Conservation (phyloP, 495 filamentous ascomycete species). For the Aspergillus olivimuriae region DNA sequence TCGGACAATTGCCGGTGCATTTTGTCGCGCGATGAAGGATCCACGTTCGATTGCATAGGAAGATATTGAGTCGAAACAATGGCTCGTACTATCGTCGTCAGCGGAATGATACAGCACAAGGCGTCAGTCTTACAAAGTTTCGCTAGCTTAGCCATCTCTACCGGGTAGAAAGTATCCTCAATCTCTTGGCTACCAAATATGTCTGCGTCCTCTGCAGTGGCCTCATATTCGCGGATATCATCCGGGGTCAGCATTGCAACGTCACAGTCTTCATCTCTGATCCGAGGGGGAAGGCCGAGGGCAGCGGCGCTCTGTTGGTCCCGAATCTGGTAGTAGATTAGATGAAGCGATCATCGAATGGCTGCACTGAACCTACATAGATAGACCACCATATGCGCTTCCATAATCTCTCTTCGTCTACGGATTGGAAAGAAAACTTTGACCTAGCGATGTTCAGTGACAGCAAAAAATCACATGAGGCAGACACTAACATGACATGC, state of each 20-base stretch:
- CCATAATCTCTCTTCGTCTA: constrained; percentile 29
- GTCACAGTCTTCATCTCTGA: constrained; percentile 44
- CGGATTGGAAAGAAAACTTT: constrained; percentile 27
- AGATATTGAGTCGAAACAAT: constrained; percentile 37
- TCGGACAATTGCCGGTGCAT: constrained; percentile 26
- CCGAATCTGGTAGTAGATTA: constrained; percentile 27
- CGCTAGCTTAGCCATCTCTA: constrained; percentile 37
- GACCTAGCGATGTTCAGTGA: too few species aligned
- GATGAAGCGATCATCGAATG: too few species aligned
- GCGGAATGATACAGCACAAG: not conserved
- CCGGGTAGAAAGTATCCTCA: constrained; percentile 32
- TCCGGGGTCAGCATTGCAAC: constrained; percentile 29
- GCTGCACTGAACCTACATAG: constrained; percentile 39
- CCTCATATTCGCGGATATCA: constrained; percentile 30
- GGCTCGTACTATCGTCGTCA: constrained; percentile 26
- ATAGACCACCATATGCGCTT: constrained; percentile 46
- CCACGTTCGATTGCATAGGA: constrained; percentile 24
- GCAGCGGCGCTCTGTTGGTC: constrained; percentile 38
- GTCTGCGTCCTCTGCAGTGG: constrained; percentile 13
- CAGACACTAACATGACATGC: constrained; percentile 36
- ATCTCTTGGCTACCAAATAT: constrained; percentile 24
- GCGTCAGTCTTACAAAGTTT: constrained; percentile 24
- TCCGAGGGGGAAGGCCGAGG: constrained; percentile 31
- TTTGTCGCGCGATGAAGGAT: constrained; percentile 19
- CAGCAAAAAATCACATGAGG: too few species aligned